These are phyloP conservation scores for Juglanconis juglandina DNA, from an alignment of 2,329 filamentous ascomycete species.

Conservation along the genomic window DNA sequence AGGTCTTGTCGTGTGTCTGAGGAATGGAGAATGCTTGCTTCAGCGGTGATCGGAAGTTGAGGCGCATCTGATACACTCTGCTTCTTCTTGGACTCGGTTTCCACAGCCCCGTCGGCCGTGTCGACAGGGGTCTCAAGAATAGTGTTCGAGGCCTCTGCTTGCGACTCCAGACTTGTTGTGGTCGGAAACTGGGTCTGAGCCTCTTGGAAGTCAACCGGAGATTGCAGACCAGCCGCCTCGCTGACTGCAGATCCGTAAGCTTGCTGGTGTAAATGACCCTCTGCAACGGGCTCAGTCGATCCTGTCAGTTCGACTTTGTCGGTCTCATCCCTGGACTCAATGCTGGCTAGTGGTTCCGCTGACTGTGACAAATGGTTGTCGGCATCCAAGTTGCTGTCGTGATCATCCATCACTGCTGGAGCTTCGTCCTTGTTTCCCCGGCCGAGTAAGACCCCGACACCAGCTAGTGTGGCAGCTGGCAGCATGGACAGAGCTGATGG, in stretches of 20 bases:
- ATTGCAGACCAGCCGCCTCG: background rate
- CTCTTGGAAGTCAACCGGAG: background rate
- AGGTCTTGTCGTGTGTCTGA: background rate
- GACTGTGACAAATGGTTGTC: background rate
- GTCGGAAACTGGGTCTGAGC: background rate
- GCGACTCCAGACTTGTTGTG: slow-evolving; percentile 19
- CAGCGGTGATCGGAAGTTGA: background rate
- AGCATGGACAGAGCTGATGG: slow-evolving; percentile 22
- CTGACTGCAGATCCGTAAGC: background rate
- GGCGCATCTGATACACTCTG: slow-evolving; percentile 17
- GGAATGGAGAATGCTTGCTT: background rate
- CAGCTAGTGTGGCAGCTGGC: slow-evolving; percentile 18
- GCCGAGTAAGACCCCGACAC: slow-evolving; percentile 23
- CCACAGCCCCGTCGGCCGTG: slow-evolving; percentile 25
- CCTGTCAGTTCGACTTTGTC: background rate
- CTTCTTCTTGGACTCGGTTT: slow-evolving; percentile 27
- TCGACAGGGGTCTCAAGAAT: slow-evolving; percentile 19
- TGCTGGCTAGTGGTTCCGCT: background rate
- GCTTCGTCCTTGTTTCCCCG: slow-evolving; percentile 15
- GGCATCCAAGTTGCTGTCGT: background rate
- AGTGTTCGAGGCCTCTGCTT: slow-evolving; percentile 17
- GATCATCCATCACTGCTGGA: background rate
- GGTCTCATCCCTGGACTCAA: background rate
- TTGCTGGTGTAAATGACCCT: background rate
- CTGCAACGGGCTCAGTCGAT: background rate